A percentile compares a stretch with the other conserved stretches of the same genome.
Evolutionary conservation across 2,329 filamentous ascomycete genomes (phyloP).

Genomic region (Sporothrix schenckii): DNA sequence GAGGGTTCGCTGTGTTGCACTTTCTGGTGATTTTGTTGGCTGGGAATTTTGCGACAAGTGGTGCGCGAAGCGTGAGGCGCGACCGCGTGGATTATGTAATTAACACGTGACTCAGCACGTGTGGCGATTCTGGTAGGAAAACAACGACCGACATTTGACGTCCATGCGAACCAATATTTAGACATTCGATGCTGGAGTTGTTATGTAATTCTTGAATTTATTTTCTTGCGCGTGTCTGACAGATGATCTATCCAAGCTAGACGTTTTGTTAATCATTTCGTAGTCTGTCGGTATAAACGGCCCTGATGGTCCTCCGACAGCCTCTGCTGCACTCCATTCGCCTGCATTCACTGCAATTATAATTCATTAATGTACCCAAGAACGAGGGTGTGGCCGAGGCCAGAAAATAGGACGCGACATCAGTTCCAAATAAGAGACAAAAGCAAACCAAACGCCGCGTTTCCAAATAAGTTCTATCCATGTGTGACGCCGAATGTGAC

Average conservation of each 20-base stretch:
- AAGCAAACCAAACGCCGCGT: constrained; percentile 25
- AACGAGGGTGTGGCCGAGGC: not conserved
- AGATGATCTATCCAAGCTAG: not conserved
- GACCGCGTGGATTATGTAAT: constrained; percentile 16
- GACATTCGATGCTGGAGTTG: not conserved
- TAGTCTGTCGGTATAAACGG: not conserved
- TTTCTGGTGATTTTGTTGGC: constrained; percentile 31
- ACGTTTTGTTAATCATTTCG: not conserved
- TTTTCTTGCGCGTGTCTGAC: not conserved
- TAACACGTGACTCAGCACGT: constrained; percentile 23
- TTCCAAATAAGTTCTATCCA: constrained; percentile 28
- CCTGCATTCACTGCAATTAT: not conserved
- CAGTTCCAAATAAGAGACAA: not conserved
- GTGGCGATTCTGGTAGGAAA: not conserved
- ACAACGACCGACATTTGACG: too few relatives aligned
- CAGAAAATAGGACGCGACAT: not conserved
- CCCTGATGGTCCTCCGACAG: not conserved
- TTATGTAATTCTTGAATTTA: not conserved
- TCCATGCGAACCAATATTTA: too few relatives aligned
- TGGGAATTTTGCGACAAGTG: constrained; percentile 34
- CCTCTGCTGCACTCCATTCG: not conserved
- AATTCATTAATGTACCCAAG: not conserved
- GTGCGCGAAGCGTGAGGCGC: constrained; percentile 30
- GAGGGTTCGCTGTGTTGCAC: constrained; percentile 13
- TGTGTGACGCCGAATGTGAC: constrained; percentile 31